phyloP scores from a whole-genome alignment of 1,284 basidiomycete species.

The Ceratobasidium sp. region DNA sequence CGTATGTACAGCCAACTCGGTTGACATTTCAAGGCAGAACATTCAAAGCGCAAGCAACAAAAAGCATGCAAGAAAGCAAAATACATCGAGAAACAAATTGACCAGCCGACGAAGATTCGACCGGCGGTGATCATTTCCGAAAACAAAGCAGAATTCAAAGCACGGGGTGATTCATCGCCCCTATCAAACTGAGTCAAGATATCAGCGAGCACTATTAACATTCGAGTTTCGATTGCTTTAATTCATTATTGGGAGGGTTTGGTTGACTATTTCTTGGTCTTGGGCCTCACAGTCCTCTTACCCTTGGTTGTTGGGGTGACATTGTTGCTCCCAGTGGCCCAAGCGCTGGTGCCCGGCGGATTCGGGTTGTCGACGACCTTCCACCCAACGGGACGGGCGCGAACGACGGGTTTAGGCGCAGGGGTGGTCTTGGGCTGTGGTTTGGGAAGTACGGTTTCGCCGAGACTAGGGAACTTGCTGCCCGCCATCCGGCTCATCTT shows the following conservation, averaged over 20 bases:
- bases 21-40: no score
- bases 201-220: not conserved
- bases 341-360: not conserved
- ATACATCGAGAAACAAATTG: no score
- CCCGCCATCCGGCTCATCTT: constrained; percentile 8
- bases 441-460: not conserved
- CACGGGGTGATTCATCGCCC: no score
- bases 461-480: constrained; percentile 7
- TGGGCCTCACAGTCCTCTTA: not conserved
- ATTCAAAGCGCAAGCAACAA: no score
- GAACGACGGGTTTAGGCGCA: not conserved
- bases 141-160: no score
- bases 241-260: not conserved
- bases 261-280: not conserved
- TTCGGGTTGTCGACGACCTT: not conserved
- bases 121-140: no score
- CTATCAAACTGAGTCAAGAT: not conserved
- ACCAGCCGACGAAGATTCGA: no score
- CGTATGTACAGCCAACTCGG: no score
- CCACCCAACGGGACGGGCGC: not conserved
- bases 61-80: no score
- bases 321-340: not conserved
- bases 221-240: not conserved
- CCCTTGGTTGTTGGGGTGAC: no score
- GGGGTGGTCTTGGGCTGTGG: not conserved